phyloP scores from a whole-genome alignment of 148 eudicot genomes.

The Mesembryanthemum crystallinum region DNA sequence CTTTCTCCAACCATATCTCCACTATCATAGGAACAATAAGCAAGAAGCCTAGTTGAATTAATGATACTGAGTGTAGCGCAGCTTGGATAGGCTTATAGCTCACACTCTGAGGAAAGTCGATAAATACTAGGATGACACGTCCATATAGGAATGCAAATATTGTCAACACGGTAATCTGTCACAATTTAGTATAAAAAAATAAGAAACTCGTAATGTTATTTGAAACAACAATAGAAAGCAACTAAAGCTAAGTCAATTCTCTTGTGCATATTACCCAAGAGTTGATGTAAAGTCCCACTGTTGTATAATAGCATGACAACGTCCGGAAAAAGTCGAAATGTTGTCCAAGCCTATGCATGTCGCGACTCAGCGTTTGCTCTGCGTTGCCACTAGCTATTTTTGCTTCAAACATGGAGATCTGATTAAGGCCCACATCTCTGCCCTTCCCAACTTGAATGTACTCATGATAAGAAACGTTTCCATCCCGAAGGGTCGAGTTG shows the following conservation, averaged over 20 bases:
- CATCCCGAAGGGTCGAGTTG: conserved; percentile 86
- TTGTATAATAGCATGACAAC: conserved; percentile 84
- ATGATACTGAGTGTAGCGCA: conserved; percentile 71
- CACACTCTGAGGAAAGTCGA: conserved; percentile 34
- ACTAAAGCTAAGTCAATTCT: too few relatives aligned
- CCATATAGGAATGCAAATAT: conserved; percentile 68
- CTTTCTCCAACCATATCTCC: conserved; percentile 71
- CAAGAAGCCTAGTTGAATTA: conserved; percentile 62
- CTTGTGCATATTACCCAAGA: too few relatives aligned
- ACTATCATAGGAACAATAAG: conserved; percentile 80
- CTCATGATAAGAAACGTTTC: conserved; percentile 91
- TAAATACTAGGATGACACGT: conserved; percentile 58
- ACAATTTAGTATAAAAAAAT: too few relatives aligned
- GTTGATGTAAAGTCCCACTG: conserved; percentile 86
- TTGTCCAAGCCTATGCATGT: conserved; percentile 87
- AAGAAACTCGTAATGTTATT: too few relatives aligned
- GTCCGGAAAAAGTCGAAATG: conserved; percentile 85
- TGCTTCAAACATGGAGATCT: conserved; percentile 90
- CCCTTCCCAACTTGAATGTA: conserved; percentile 95
- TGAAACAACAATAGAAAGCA: too few relatives aligned
- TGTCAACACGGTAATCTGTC: conserved; percentile 59
- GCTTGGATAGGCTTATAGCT: conserved; percentile 65
- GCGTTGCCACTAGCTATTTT: conserved; percentile 91
- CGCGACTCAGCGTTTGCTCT: conserved; percentile 86
- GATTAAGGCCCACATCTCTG: conserved; percentile 91